phyloP scores from a whole-genome alignment of 768 basidiomycete genomes.

The Lanmaoa rubissima region DNA sequence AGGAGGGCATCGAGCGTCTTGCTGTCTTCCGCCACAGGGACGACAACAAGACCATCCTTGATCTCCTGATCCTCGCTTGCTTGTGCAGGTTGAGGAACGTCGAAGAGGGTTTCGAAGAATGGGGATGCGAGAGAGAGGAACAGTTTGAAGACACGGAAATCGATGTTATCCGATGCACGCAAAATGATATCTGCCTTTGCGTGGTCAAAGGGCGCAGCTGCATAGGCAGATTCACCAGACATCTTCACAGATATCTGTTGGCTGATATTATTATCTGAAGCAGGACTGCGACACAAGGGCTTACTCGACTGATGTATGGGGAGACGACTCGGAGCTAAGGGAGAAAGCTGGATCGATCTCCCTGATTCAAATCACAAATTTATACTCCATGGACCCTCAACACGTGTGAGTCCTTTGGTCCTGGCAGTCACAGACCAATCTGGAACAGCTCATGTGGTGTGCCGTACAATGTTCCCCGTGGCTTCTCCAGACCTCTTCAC shows the following conservation, averaged over 20 bases:
- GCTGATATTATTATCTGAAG: not conserved
- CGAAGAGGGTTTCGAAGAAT: slow-evolving; percentile 33
- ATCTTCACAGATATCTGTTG: not conserved
- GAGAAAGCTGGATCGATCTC: not conserved
- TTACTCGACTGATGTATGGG: not conserved
- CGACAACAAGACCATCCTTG: slow-evolving; percentile 17
- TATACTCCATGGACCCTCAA: not conserved
- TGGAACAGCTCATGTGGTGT: not conserved
- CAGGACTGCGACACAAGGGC: not conserved
- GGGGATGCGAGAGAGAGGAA: slow-evolving; percentile 34
- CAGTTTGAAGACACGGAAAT: slow-evolving; percentile 30
- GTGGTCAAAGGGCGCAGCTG: slow-evolving; percentile 19
- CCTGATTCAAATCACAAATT: too few relatives aligned
- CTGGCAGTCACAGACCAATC: not conserved
- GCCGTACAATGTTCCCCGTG: too few relatives aligned
- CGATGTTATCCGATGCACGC: slow-evolving; percentile 25
- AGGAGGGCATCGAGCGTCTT: slow-evolving; percentile 26
- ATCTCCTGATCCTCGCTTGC: slow-evolving; percentile 9
- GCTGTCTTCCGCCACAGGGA: slow-evolving; percentile 18
- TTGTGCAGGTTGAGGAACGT: slow-evolving; percentile 25
- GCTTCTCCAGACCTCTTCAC: too few relatives aligned
- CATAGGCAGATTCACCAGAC: not conserved
- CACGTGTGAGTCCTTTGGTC: not conserved
- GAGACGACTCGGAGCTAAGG: not conserved
- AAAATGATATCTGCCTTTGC: slow-evolving; percentile 22